Percentiles rank a stretch among this genome's conserved stretches.
These are phyloP conservation scores for Platanthera zijinensis DNA, from an alignment of 106 monocot species.

Conservation along the genomic window DNA sequence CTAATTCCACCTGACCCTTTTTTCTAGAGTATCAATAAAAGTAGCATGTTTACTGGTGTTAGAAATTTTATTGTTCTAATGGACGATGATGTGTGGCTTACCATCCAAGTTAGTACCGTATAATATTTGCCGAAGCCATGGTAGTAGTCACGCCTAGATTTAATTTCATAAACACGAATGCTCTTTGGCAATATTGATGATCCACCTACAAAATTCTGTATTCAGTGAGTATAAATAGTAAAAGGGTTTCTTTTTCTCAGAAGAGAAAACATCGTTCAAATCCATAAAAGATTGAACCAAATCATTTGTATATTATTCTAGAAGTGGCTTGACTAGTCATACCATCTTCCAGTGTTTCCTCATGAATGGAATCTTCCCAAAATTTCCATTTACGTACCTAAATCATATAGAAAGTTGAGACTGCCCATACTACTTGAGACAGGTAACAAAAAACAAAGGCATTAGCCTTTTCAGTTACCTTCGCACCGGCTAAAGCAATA, in stretches of 20 bases:
- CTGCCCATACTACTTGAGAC: not conserved
- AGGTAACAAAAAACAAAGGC: not conserved
- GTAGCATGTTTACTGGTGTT: no score
- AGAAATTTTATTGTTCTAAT: no score
- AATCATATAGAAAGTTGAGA: slow-evolving; percentile 2
- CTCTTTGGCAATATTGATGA: not conserved
- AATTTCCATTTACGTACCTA: slow-evolving; percentile 52
- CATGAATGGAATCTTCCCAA: slow-evolving; percentile 53
- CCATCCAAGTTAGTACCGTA: slow-evolving; percentile 40
- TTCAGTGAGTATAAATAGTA: not conserved
- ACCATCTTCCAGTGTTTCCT: slow-evolving; percentile 25
- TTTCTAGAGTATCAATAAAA: no score
- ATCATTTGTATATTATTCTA: no score
- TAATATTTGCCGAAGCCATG: slow-evolving; percentile 37
- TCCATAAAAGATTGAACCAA: no score
- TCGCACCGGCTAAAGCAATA: slow-evolving; percentile 40
- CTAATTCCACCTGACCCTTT: no score
- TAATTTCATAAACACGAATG: slow-evolving; percentile 32
- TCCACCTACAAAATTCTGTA: not conserved
- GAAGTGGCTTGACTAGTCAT: not conserved
- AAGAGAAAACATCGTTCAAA: no score
- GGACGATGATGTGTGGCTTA: slow-evolving; percentile 10
- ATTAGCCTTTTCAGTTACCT: slow-evolving; percentile 13
- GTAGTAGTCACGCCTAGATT: slow-evolving; percentile 44
- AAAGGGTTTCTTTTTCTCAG: not conserved